Percentiles rank a stretch among this genome's conserved stretches.
Evolutionary conservation across 805 yeast species (phyloP).

Genomic region (Candida quercuum): DNA sequence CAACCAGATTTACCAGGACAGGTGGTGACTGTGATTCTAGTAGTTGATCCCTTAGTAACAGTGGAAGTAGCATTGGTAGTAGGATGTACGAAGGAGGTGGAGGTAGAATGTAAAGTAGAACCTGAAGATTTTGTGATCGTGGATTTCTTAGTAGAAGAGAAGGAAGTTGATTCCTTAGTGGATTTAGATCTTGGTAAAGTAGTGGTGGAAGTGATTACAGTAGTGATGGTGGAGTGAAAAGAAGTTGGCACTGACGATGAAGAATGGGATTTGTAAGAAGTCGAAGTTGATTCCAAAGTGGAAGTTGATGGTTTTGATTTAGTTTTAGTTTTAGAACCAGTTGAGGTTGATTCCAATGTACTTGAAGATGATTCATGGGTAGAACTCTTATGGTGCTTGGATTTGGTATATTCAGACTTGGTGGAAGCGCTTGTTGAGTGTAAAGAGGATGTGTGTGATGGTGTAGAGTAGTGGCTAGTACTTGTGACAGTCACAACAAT

Average conservation of each 20-base stretch:
- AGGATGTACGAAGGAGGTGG: too few species aligned
- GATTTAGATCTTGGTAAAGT: not conserved
- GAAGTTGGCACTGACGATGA: not conserved
- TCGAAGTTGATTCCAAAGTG: not conserved
- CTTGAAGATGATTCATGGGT: not conserved
- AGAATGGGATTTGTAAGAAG: not conserved
- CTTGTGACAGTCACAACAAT: too few species aligned
- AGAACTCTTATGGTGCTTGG: not conserved
- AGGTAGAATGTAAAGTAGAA: too few species aligned
- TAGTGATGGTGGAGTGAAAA: not conserved
- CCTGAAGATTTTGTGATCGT: too few species aligned
- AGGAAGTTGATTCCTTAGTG: too few species aligned
- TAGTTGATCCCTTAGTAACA: conserved; percentile 1
- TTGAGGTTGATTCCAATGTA: not conserved
- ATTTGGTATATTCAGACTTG: too few species aligned
- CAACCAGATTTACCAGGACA: too few species aligned
- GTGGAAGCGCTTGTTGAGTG: too few species aligned
- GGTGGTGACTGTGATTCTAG: not conserved
- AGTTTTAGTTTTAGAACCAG: not conserved
- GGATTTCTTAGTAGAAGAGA: too few species aligned
- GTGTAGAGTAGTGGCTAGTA: too few species aligned
- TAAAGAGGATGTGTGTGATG: too few species aligned
- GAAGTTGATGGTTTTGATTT: too few species aligned
- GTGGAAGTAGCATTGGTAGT: not conserved
- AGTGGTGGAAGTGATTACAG: not conserved